Base-by-base conservation (phyloP, 1,139 yeast species). In the Ogataea hybrid region DNA sequence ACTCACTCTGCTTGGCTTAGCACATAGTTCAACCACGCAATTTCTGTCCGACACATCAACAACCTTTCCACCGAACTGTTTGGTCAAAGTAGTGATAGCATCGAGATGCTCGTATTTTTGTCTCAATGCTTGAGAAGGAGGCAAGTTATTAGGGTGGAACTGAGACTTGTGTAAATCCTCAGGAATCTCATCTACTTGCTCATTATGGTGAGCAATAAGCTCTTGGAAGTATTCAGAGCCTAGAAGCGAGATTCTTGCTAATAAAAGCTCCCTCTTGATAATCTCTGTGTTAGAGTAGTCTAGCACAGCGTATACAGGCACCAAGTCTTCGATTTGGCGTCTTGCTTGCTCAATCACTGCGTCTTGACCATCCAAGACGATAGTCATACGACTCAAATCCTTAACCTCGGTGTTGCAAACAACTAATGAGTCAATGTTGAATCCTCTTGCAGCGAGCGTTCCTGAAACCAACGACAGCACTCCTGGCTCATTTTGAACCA, bases 211-310 rank as follows among this genome's bases (percentile, higher is more conserved):
- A 32, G 92, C 87, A 57, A 92, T 78, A 57, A 92, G 77, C 61
- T 92, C 97, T 64, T 90, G 95, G 70, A 92, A 92, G 71, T 90
- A 92, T 70, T 92, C 98, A 15, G 97, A 96, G 28, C 98, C 98
- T 57, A 92, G 73, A 50, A 92, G 73, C 5, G 97, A 88, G 42
- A 92, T 85, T 70, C 97, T 82, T 35, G 96, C 96, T 59, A 92
- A 73, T 47, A 92, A 73, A 57, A 92, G 74, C 69, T 92, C 98
- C 64, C 98, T 79, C 65, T 82, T 79, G 62, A 92, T 89, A 57
- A 90, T 85, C 59, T 90, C 89, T 25, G 96, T 82, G 59, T 87
- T 80, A 44, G 96, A 77, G 70, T 92, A 92, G 68, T 92, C 97
- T 63, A 92, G 75, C 30, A 92, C 98, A 7, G 98, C 98, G 71